Evolutionary conservation across 2,329 filamentous ascomycete genomes (phyloP), one percentile per base, ranked within the genome.

Genomic region (Aspergillus udagawae): DNA sequence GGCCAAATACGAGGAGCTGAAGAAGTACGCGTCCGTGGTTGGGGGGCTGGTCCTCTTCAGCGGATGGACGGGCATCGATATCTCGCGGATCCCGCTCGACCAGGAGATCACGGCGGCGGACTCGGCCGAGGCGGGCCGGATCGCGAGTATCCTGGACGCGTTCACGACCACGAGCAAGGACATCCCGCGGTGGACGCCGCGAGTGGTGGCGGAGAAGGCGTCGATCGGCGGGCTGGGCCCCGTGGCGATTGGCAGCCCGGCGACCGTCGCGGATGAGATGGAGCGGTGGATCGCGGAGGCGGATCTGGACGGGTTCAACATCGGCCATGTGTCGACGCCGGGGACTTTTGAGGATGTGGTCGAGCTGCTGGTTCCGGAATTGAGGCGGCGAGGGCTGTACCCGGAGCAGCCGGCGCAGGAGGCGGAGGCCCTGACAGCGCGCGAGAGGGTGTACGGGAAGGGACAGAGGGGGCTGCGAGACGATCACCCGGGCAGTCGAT

Each of bases 371-470:
- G 69, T 82, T 38, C 80, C 79, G 0, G 80, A 82, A 63, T 62
- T 82, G 57, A 67, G 77, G 53, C 69, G 69, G 20, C 66, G 78
- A 5, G 76, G 74, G 2, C 32, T 78, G 41, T 78, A 78, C 55
- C 68, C 74, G 4, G 73, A 76, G 28, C 72, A 75, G 17, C 63
- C 66, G n/a, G 47, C 49, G 17, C 23, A 50, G 2, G 65, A 55
- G 7, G 64, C 61, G 12, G 64, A 67, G 50, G 54, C 59, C 20
- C 54, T 81, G 27, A 84, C 82, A 2, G 79, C 80, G 0, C 73
- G 84, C 20, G 86, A 88, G 71, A 87, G 82, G 71, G 73, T 87
- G 0, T 87, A 86, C 67, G 84, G 85, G 0, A 77, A 75, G 59
- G 86, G 85, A 0, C 85, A 87, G 67, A 77, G 70, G 5, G 74